Conservation (phyloP, 768 basidiomycete genomes). For the Amanita thiersii region DNA sequence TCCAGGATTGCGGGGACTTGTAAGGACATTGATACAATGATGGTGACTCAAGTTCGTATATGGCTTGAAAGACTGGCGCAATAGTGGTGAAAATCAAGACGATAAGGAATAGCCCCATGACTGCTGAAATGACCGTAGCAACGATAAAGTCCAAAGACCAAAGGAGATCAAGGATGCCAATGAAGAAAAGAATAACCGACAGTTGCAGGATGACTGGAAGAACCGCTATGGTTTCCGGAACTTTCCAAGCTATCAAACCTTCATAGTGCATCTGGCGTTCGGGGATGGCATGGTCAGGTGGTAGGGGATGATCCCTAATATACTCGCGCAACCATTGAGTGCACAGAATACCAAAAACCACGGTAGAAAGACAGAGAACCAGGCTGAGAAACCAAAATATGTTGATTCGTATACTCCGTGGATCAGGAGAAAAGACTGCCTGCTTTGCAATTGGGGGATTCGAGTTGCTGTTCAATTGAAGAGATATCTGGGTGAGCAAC, state of each 20-base stretch:
- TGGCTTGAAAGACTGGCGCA: too few species aligned
- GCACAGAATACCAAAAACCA: constrained; percentile 7
- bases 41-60: too few species aligned
- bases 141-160: not conserved
- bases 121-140: not conserved
- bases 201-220: not conserved
- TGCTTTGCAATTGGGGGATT: not conserved
- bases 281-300: not conserved
- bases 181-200: not conserved
- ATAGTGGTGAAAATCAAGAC: too few species aligned
- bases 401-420: constrained; percentile 2
- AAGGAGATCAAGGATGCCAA: not conserved
- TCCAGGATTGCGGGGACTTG: not conserved
- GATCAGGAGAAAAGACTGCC: not conserved
- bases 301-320: not conserved
- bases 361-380: constrained; percentile 8
- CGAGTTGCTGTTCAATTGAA: not conserved
- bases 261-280: not conserved
- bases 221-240: not conserved
- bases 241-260: not conserved
- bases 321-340: constrained; percentile 10
- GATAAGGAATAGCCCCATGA: not conserved
- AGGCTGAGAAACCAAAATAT: constrained; percentile 9
- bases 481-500: not conserved
- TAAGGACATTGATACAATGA: not conserved